Percentiles rank a stretch among this genome's conserved stretches.
phyloP scores from a whole-genome alignment of 495 filamentous ascomycete genomes.

The Aspergillus haitiensis region DNA sequence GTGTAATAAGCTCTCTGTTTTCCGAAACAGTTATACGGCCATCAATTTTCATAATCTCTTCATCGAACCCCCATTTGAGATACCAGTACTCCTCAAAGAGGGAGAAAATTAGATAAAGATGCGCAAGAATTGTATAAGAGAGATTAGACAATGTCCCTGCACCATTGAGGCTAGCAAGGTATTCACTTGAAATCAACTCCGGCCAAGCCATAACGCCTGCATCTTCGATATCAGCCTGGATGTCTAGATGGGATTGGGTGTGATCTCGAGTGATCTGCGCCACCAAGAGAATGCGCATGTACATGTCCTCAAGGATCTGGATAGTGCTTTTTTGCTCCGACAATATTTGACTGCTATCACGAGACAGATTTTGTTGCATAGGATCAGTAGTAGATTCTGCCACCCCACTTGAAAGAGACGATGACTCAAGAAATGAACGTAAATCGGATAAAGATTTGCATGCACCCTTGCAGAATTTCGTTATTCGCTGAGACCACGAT shows the following conservation, averaged over 20 bases:
- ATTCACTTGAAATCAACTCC: conserved; percentile 18
- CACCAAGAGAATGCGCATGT: conserved; percentile 34
- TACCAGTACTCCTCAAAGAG: conserved; percentile 28
- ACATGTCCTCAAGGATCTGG: conserved; percentile 33
- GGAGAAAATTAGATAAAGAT: conserved; percentile 27
- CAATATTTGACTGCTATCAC: neutral
- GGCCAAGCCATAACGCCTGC: conserved; percentile 31
- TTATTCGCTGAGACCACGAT: neutral
- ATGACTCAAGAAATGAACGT: neutral
- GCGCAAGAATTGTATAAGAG: conserved; percentile 27
- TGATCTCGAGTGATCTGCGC: conserved; percentile 12
- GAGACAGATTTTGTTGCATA: no score
- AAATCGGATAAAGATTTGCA: neutral
- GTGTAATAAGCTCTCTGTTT: neutral
- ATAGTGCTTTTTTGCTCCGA: conserved; percentile 20
- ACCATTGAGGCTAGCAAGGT: conserved; percentile 23
- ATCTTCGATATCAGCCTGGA: conserved; percentile 35
- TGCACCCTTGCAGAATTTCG: neutral
- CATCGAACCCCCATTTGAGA: conserved; percentile 18
- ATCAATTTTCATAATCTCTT: conserved; percentile 29
- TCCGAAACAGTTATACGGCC: conserved; percentile 1
- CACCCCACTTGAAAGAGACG: neutral
- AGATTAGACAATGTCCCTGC: conserved; percentile 1
- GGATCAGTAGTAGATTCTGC: no score
- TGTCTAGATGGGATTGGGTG: conserved; percentile 17